A percentile compares a stretch with the other conserved stretches of the same genome.
phyloP scores from a whole-genome alignment of 306 rosid species.

The Inga oerstediana region DNA sequence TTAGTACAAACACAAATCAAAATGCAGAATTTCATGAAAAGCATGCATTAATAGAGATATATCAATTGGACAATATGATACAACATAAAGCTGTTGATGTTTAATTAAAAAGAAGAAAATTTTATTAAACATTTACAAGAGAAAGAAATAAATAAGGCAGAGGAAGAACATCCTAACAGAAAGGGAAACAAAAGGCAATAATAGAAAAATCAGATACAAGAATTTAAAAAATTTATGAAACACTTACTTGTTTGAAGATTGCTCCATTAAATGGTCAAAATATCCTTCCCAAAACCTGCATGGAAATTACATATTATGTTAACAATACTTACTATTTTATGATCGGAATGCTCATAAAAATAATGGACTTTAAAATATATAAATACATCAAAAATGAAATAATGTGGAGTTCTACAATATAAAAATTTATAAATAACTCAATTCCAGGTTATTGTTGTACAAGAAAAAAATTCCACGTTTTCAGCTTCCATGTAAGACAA shows the following conservation, averaged over 20 bases:
- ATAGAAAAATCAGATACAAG: constrained; percentile 28
- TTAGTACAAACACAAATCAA: background rate
- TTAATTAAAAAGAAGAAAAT: background rate
- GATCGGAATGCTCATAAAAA: background rate
- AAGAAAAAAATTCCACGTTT: background rate
- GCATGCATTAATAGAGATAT: background rate
- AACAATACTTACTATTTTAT: background rate
- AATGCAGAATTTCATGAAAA: background rate
- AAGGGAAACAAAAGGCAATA: constrained; percentile 15
- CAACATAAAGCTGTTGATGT: background rate
- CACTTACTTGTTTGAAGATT: constrained; percentile 80
- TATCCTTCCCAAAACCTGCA: constrained; percentile 98
- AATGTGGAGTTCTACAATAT: background rate
- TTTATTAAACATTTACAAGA: constrained; percentile 4
- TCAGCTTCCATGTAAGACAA: background rate
- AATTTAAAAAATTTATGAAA: constrained; percentile 13
- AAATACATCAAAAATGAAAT: background rate
- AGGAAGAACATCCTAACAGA: constrained; percentile 13
- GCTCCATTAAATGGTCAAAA: constrained; percentile 92
- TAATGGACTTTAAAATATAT: background rate
- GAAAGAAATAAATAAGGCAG: constrained; percentile 19
- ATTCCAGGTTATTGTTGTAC: background rate
- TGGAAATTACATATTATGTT: constrained; percentile 31
- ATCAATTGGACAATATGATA: background rate
- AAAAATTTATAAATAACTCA: background rate